phyloP scores from a whole-genome alignment of 257 asterid species.

The Ballota nigra region DNA sequence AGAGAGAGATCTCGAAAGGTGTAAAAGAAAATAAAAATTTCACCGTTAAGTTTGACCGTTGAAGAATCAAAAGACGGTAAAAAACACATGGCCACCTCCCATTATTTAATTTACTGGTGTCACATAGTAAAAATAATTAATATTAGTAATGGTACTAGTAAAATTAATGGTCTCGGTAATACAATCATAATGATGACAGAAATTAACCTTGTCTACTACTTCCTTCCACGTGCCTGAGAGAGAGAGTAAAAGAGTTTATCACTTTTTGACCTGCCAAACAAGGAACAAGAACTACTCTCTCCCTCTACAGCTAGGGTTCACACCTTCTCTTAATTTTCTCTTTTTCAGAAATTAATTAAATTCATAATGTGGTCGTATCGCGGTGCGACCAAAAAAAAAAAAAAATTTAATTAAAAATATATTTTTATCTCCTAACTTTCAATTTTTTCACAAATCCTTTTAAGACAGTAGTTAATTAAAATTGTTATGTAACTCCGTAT shows the following conservation, averaged over 20 bases:
- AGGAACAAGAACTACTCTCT: background rate
- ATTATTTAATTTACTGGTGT: background rate
- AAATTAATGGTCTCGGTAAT: slow-evolving; percentile 25
- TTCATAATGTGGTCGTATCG: too few relatives aligned
- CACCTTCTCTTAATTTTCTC: background rate
- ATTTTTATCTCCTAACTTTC: too few relatives aligned
- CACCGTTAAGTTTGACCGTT: slow-evolving; percentile 62
- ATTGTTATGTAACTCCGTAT: too few relatives aligned
- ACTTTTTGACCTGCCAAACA: slow-evolving; percentile 23
- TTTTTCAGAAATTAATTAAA: too few relatives aligned
- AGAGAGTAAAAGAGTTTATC: background rate
- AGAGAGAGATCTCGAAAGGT: slow-evolving; percentile 42
- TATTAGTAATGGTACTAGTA: slow-evolving; percentile 3
- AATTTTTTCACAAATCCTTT: too few relatives aligned
- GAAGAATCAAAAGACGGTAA: slow-evolving; percentile 61
- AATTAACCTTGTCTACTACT: slow-evolving; percentile 19
- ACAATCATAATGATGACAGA: slow-evolving; percentile 21
- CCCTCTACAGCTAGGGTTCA: background rate
- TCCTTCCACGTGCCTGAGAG: slow-evolving; percentile 10
- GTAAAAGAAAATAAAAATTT: slow-evolving; percentile 35
- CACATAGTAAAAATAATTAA: background rate
- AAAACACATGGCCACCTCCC: slow-evolving; percentile 41
- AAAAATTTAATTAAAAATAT: too few relatives aligned
- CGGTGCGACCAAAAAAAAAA: too few relatives aligned
- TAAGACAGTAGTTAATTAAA: too few relatives aligned